A percentile compares a stretch with the other conserved stretches of the same genome.
These are phyloP conservation scores for Paramecium sonneborni DNA, from an alignment of 73 alveolate genomes.

Conservation along the genomic window DNA sequence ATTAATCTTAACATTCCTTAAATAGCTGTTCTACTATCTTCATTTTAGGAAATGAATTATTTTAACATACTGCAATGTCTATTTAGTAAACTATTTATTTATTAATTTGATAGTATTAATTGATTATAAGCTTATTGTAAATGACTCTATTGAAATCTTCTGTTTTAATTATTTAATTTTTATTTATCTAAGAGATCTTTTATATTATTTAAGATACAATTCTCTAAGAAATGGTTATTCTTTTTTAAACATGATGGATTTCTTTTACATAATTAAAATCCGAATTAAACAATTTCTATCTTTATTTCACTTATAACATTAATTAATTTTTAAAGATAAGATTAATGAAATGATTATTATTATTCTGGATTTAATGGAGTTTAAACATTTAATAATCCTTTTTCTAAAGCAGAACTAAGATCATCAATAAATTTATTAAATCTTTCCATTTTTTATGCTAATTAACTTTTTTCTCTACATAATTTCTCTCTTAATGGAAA, in stretches of 20 bases:
- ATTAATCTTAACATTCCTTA: background rate
- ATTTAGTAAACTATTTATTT: background rate
- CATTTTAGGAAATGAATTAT: background rate
- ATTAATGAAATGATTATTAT: background rate
- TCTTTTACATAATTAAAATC: conserved; percentile 19
- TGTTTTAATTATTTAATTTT: background rate
- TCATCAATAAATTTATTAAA: conserved; percentile 11
- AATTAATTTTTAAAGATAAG: background rate
- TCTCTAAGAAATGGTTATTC: background rate
- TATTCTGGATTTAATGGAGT: background rate
- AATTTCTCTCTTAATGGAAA: conserved; percentile 25
- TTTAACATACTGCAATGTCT: conserved; percentile 36
- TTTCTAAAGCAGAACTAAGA: background rate
- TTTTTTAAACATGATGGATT: conserved; percentile 36
- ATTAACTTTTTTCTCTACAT: conserved; percentile 22
- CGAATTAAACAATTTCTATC: conserved; percentile 35
- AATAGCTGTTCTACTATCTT: background rate
- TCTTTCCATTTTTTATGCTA: background rate
- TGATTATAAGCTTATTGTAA: background rate
- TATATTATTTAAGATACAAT: background rate
- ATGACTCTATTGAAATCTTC: background rate
- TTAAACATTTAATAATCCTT: background rate
- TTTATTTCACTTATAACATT: conserved; percentile 19
- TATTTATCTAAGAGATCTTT: background rate
- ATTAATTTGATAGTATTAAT: background rate